phyloP scores from a whole-genome alignment of 2,329 filamentous ascomycete species.

The Apiospora aurea region DNA sequence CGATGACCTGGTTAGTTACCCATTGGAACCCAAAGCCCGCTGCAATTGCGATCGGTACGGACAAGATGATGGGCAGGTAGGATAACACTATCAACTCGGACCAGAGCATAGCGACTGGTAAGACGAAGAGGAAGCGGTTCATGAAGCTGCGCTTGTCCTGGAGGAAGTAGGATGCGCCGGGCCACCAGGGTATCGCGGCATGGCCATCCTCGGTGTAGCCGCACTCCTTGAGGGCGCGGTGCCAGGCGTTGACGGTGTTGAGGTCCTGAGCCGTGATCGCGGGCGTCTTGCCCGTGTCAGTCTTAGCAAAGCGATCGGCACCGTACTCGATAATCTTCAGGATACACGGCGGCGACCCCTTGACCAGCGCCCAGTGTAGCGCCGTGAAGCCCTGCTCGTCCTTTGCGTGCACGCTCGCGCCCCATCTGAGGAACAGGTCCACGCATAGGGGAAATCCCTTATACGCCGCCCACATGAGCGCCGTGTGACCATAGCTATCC shows the following conservation, averaged over 20 bases:
- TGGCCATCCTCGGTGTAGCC: constrained; percentile 84
- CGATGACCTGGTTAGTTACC: constrained; percentile 77
- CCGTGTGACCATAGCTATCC: constrained; percentile 90
- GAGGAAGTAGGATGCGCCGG: constrained; percentile 73
- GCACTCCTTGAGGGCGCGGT: constrained; percentile 80
- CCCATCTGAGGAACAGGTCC: constrained; percentile 92
- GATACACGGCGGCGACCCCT: constrained; percentile 87
- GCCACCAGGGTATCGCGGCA: constrained; percentile 72
- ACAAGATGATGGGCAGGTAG: constrained; percentile 75
- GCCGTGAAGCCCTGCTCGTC: constrained; percentile 96
- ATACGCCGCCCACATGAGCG: constrained; percentile 98
- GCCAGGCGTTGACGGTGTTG: constrained; percentile 84
- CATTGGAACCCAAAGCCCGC: constrained; percentile 77
- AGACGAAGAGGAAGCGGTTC: constrained; percentile 87
- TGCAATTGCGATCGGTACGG: constrained; percentile 73
- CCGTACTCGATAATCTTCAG: constrained; percentile 96
- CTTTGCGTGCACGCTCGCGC: constrained; percentile 86
- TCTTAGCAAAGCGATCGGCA: constrained; percentile 90
- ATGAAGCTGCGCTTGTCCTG: constrained; percentile 82
- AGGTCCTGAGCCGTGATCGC: constrained; percentile 86
- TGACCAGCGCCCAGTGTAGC: constrained; percentile 95
- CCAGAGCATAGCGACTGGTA: constrained; percentile 82
- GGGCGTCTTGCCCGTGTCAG: constrained; percentile 89
- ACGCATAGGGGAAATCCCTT: constrained; percentile 94
- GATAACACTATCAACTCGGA: constrained; percentile 75